A percentile compares a stretch with the other conserved stretches of the same genome.
phyloP scores from a whole-genome alignment of 306 rosid species.

The Psophocarpus tetragonolobus region DNA sequence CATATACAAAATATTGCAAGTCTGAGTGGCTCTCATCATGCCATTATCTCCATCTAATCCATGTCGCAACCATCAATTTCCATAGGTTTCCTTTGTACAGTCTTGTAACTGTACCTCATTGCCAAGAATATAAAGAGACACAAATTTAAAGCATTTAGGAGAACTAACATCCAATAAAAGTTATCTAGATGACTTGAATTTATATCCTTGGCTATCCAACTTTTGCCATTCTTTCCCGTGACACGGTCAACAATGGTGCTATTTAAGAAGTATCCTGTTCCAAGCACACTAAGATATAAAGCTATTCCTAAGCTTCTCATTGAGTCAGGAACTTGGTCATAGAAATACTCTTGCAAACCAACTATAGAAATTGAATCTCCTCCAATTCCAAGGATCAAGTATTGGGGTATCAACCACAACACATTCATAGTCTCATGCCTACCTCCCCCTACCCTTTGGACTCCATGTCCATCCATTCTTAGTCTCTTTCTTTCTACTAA shows the following conservation, averaged over 20 bases:
- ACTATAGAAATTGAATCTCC: conserved; percentile 36
- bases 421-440: conserved; percentile 27
- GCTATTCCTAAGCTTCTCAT: conserved; percentile 59
- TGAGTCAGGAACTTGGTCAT: conserved; percentile 55
- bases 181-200: conserved; percentile 48
- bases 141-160: conserved; percentile 38
- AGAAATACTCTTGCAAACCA: conserved; percentile 56
- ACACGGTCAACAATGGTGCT: conserved; percentile 47
- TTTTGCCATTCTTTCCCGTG: conserved; percentile 33
- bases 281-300: conserved; percentile 51
- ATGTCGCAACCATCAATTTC: conserved; percentile 15
- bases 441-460: neutral
- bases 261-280: conserved; percentile 48
- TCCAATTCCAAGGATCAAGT: conserved; percentile 42
- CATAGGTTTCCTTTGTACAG: conserved; percentile 25
- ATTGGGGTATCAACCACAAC: conserved; percentile 52
- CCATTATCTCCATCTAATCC: conserved; percentile 25
- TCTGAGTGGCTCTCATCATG: neutral
- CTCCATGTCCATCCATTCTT: neutral
- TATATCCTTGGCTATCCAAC: conserved; percentile 53
- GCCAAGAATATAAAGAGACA: conserved; percentile 35
- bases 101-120: conserved; percentile 49
- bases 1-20: too few relatives aligned
- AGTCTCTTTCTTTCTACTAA: conserved; percentile 48
- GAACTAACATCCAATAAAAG: conserved; percentile 47